These are phyloP conservation scores for Protea cynaroides DNA, from an alignment of 164 flowering plant genomes.

Conservation along the genomic window DNA sequence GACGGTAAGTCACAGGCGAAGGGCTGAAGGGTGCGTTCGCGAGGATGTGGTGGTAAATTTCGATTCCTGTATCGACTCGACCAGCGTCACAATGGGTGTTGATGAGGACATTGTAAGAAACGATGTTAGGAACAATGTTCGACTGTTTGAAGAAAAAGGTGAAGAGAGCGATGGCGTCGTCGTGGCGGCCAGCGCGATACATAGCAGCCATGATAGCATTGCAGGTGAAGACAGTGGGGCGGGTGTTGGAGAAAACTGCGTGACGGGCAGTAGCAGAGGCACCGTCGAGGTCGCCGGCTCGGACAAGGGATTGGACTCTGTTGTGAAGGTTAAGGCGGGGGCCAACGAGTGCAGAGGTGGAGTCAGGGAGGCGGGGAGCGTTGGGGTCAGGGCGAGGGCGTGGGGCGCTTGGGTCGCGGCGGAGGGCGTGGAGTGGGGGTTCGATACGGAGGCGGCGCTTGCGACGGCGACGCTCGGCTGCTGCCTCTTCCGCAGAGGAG, in stretches of 20 bases:
- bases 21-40: conserved; percentile 71
- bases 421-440: conserved; percentile 75
- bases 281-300: conserved; percentile 59
- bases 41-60: conserved; percentile 42
- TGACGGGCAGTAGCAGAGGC: conserved; percentile 63
- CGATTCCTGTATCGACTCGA: conserved; percentile 43
- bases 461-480: conserved; percentile 75
- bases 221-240: conserved; percentile 87
- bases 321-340: conserved; percentile 77
- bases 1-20: conserved; percentile 54
- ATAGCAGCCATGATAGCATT: conserved; percentile 77
- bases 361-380: conserved; percentile 69
- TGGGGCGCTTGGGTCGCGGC: conserved; percentile 39
- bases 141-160: conserved; percentile 51
- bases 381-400: conserved; percentile 47
- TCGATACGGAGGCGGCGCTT: conserved; percentile 76
- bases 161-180: conserved; percentile 60
- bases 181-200: conserved; percentile 50
- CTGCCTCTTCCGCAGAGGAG: conserved; percentile 85
- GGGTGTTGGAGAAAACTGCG: conserved; percentile 53
- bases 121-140: conserved; percentile 63
- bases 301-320: conserved; percentile 69
- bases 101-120: conserved; percentile 64
- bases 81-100: conserved; percentile 58
- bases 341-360: conserved; percentile 68